Percentiles rank a stretch among this genome's conserved stretches.
phyloP scores from a whole-genome alignment of 2,329 filamentous ascomycete genomes.

The Calycina marina region DNA sequence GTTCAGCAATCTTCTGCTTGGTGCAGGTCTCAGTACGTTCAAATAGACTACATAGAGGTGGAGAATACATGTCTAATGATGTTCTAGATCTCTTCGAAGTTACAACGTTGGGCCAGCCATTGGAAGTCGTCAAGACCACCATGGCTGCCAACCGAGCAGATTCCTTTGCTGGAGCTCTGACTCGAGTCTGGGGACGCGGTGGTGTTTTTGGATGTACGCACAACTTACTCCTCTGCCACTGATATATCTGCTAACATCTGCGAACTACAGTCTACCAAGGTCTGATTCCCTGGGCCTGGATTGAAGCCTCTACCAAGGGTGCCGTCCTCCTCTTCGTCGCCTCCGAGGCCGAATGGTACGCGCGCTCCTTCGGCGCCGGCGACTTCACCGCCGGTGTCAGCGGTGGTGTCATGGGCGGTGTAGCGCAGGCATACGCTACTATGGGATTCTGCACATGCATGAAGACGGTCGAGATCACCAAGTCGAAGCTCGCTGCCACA shows the following conservation, averaged over 20 bases:
- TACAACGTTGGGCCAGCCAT: conserved; percentile 54
- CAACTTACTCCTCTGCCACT: neutral
- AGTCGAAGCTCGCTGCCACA: conserved; percentile 78
- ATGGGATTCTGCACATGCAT: conserved; percentile 99
- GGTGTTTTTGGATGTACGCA: conserved; percentile 82
- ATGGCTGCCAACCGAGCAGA: conserved; percentile 96
- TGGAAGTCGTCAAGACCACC: conserved; percentile 98
- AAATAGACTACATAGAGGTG: too few relatives aligned
- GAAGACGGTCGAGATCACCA: conserved; percentile 99
- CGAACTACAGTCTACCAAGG: conserved; percentile 81
- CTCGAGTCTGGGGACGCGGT: conserved; percentile 84
- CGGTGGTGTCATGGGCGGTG: conserved; percentile 85
- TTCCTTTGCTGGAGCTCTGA: conserved; percentile 67
- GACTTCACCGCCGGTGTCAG: conserved; percentile 81
- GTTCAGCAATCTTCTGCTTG: conserved; percentile 87
- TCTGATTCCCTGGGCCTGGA: conserved; percentile 99
- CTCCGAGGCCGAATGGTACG: conserved; percentile 94
- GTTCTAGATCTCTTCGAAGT: conserved; percentile 24
- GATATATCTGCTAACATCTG: neutral
- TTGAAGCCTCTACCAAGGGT: conserved; percentile 98
- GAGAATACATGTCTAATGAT: neutral
- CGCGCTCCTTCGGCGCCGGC: conserved; percentile 64
- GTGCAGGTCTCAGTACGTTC: conserved; percentile 23
- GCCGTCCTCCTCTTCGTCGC: conserved; percentile 98
- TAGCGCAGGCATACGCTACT: conserved; percentile 96